Evolutionary conservation across 768 basidiomycete genomes (phyloP).

Genomic region (Termitomyces sp.): DNA sequence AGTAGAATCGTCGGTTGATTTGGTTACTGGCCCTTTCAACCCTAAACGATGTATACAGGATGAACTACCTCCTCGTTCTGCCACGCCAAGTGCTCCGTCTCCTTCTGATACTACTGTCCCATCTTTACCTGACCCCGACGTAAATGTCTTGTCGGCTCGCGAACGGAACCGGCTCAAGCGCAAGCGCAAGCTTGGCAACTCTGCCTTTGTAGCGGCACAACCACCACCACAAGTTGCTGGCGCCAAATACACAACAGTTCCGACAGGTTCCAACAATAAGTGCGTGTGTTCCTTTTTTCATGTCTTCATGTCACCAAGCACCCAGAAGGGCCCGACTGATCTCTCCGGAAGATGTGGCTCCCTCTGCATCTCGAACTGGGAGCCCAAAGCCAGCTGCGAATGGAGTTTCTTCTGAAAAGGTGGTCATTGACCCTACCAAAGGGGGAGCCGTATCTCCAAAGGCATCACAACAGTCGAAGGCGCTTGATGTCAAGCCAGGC

Average conservation of each 20-base stretch:
- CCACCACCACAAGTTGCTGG: conserved; percentile 53
- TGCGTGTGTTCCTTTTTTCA: conserved; percentile 25
- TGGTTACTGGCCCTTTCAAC: conserved; percentile 38
- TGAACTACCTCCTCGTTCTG: conserved; percentile 35
- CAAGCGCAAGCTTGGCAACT: conserved; percentile 84
- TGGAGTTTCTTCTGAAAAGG: conserved; percentile 48
- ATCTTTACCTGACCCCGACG: conserved; percentile 39
- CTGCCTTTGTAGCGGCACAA: conserved; percentile 71
- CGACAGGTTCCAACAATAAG: conserved; percentile 51
- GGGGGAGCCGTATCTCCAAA: conserved; percentile 83
- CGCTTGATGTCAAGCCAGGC: conserved; percentile 69
- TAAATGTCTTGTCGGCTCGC: conserved; percentile 71
- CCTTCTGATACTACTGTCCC: conserved; percentile 42
- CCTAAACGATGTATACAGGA: conserved; percentile 31
- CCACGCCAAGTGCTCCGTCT: conserved; percentile 44
- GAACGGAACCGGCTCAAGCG: conserved; percentile 93
- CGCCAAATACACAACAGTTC: conserved; percentile 56
- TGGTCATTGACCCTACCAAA: conserved; percentile 74
- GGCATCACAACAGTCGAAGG: conserved; percentile 69
- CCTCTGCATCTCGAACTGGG: conserved; percentile 47
- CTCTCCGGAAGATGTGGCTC: conserved; percentile 51
- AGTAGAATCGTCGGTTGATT: conserved; percentile 27
- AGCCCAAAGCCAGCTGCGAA: conserved; percentile 48
- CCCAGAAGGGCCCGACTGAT: conserved; percentile 63
- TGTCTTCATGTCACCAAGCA: background rate